phyloP scores from a whole-genome alignment of 106 monocot genomes.

The Dioscorea alata region DNA sequence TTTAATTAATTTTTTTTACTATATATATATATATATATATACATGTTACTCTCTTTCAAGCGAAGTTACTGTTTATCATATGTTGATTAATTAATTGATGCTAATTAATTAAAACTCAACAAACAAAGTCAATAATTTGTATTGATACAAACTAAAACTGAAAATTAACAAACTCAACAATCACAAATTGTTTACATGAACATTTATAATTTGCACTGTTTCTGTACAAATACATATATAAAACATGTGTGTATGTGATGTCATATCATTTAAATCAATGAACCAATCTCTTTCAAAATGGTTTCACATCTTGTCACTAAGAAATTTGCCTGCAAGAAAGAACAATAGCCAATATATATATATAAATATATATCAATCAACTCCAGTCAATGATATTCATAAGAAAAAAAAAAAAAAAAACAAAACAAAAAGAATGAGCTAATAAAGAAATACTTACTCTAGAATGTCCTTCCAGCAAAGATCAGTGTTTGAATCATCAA shows the following conservation, averaged over 20 bases:
- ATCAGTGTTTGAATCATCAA: slow-evolving; percentile 5
- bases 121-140: not conserved
- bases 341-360: not conserved
- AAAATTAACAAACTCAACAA: not conserved
- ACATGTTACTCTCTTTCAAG: not conserved
- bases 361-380: not conserved
- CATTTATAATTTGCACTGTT: not conserved
- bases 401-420: no score
- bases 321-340: not conserved
- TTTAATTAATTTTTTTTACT: not conserved
- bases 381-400: no score
- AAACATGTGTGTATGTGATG: not conserved
- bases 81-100: not conserved
- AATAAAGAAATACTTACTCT: slow-evolving; percentile 12
- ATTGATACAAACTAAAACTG: no score
- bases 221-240: not conserved
- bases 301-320: not conserved
- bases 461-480: slow-evolving; percentile 24
- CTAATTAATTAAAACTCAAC: not conserved
- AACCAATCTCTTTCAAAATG: not conserved
- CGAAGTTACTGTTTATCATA: not conserved
- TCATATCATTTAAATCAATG: not conserved
- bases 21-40: not conserved
- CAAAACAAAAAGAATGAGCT: no score
- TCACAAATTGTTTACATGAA: not conserved